These are phyloP conservation scores for Pyracantha coccinea DNA, from an alignment of 331 rosid genomes.

Conservation along the genomic window DNA sequence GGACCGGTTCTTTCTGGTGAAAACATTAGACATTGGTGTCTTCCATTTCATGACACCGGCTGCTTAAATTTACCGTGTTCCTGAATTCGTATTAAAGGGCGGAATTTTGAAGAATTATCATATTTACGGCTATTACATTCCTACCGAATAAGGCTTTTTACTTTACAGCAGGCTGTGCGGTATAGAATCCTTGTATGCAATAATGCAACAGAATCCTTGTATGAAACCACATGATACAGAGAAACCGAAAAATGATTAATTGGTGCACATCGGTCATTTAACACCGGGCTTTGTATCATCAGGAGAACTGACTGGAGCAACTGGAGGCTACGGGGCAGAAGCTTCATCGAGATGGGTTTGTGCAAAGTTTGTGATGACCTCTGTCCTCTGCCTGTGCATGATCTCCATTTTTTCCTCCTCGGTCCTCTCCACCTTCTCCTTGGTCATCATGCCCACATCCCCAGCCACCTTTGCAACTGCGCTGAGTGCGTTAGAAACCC, in stretches of 20 bases:
- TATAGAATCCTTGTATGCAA: neutral
- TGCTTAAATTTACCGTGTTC: too few species aligned
- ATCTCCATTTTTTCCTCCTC: conserved; percentile 54
- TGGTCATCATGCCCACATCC: conserved; percentile 59
- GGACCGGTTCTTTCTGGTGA: too few species aligned
- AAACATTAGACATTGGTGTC: too few species aligned
- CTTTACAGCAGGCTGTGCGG: neutral
- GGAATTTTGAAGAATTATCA: too few species aligned
- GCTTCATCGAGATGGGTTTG: conserved; percentile 45
- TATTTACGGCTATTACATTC: too few species aligned
- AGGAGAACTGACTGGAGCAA: conserved; percentile 46
- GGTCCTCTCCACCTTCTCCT: conserved; percentile 69
- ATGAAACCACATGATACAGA: conserved; percentile 8
- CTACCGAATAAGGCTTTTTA: too few species aligned
- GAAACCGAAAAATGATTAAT: conserved; percentile 9
- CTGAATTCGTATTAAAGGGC: too few species aligned
- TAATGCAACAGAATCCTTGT: conserved; percentile 4
- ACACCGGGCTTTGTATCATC: conserved; percentile 24
- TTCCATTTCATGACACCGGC: too few species aligned
- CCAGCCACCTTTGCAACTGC: conserved; percentile 71
- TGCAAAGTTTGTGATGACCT: conserved; percentile 35
- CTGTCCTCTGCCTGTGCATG: conserved; percentile 37
- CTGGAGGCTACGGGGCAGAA: conserved; percentile 38
- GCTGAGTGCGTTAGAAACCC: conserved; percentile 57
- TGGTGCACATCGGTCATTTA: conserved; percentile 18